Base-by-base conservation (phyloP, 1,139 yeast genomes). In the Magnusiomyces ingens region DNA sequence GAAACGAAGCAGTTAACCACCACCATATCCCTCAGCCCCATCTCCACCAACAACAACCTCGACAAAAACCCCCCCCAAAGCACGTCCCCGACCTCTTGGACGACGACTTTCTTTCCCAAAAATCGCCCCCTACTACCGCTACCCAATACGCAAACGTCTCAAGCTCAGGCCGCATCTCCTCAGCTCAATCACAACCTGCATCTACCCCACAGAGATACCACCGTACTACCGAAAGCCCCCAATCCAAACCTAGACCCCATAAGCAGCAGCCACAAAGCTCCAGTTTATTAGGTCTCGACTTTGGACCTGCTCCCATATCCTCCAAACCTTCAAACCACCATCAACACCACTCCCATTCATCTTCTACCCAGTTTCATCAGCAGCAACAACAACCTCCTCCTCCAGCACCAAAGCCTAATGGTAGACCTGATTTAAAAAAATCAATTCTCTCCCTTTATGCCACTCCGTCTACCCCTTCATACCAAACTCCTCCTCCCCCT, bases 371-470 rank as follows among this genome's bases (percentile, higher is more conserved):
- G 40, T 59, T 36, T 38, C 62, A 49, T 56, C 61, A 41, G 45
- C 58, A 44, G 46, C 55, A 49, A 42, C 64, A 38, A 21, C 56
- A 50, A 45, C 53, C 45, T 51, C 57, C 18, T 49, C 56, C 47
- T 15, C 21, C 45, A 4, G 62, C 61, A 13, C 57, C 63, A 17
- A 26, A 26, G 32, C 58, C 64, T 12, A 59, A 62, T 45, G 55
- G 74, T 18, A 73, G 87, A 57, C 84, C 85, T n/a, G 97, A 91
- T 65, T 77, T 93, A 67, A 93, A 93, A 66, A 88, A 88, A 70
- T 87, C 96, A 1, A 93, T 93, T 58, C 73, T 93, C 57, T 89
- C 97, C 19, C 76, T 93, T 55, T 93, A 93, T 67, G 85, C 97
- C 1, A 78, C 87, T 1, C 88, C 93, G 29, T 54, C 71, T 11